Percentiles rank a stretch among this genome's conserved stretches.
These are phyloP conservation scores for Ceratorhiza oryzae-sativae DNA, from an alignment of 1,284 basidiomycete genomes.

Conservation along the genomic window DNA sequence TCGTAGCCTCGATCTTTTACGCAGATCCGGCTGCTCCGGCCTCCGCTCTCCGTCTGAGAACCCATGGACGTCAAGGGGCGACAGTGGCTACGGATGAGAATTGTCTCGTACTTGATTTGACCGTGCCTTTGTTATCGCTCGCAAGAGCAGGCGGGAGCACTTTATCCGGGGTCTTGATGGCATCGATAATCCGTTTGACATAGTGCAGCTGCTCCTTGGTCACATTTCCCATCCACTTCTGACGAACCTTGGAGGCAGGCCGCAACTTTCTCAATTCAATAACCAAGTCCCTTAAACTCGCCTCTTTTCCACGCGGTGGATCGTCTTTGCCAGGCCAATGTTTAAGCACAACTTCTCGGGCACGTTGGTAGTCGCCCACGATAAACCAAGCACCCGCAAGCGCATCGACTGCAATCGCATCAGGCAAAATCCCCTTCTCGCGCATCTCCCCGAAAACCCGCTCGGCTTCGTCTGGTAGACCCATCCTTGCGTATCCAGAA, in stretches of 20 bases:
- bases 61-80: background rate
- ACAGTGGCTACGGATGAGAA: conserved; percentile 13
- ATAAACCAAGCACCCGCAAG: conserved; percentile 38
- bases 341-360: conserved; percentile 10
- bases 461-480: conserved; percentile 27
- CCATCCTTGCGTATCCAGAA: conserved; percentile 38
- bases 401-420: conserved; percentile 38
- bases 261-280: conserved; percentile 19
- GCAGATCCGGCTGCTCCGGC: background rate
- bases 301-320: background rate
- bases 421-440: conserved; percentile 30
- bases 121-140: background rate
- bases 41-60: background rate
- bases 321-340: conserved; percentile 22
- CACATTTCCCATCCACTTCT: conserved; percentile 7
- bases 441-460: conserved; percentile 37
- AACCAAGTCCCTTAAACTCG: conserved; percentile 14
- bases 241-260: conserved; percentile 18
- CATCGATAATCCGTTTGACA: conserved; percentile 22
- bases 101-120: background rate
- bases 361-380: conserved; percentile 12
- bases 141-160: background rate
- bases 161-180: conserved; percentile 32
- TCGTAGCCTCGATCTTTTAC: background rate
- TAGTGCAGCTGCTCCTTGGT: background rate